phyloP scores from a whole-genome alignment of 805 yeast species.

The Ogataea neopini region DNA sequence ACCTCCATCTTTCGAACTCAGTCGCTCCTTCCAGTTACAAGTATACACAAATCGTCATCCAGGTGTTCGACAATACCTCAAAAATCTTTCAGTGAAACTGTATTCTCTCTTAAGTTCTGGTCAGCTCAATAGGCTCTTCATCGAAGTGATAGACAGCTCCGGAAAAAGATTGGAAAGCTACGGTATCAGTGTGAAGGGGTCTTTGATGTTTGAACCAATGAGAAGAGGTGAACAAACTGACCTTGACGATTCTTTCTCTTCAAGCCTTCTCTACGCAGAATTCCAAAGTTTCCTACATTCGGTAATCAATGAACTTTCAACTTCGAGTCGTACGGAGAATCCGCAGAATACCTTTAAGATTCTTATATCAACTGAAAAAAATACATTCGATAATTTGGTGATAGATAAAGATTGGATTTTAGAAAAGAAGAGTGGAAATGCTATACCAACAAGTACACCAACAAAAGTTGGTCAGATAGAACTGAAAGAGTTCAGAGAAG shows the following conservation, averaged over 20 bases:
- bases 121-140: slow-evolving; percentile 24
- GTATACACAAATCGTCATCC: slow-evolving; percentile 50
- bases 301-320: slow-evolving; percentile 24
- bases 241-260: slow-evolving; percentile 15
- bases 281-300: slow-evolving; percentile 29
- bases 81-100: slow-evolving; percentile 32
- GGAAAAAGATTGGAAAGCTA: slow-evolving; percentile 19
- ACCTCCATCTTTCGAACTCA: slow-evolving; percentile 44
- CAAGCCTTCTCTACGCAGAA: slow-evolving; percentile 25
- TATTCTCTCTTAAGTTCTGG: slow-evolving; percentile 24
- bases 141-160: slow-evolving; percentile 21
- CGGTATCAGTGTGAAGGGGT: slow-evolving; percentile 33
- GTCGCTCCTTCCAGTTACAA: slow-evolving; percentile 44
- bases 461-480: slow-evolving; percentile 17
- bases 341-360: slow-evolving; percentile 25
- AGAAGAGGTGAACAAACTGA: slow-evolving; percentile 8
- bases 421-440: slow-evolving; percentile 11
- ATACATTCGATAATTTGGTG: slow-evolving; percentile 17
- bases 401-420: slow-evolving; percentile 29
- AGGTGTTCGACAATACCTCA: slow-evolving; percentile 40
- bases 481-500: slow-evolving; percentile 25
- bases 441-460: slow-evolving; percentile 9
- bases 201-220: slow-evolving; percentile 27
- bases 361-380: slow-evolving; percentile 23
- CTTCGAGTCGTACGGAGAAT: slow-evolving; percentile 10